phyloP scores from a whole-genome alignment of 768 basidiomycete species.

The Kwoniella shandongensis region DNA sequence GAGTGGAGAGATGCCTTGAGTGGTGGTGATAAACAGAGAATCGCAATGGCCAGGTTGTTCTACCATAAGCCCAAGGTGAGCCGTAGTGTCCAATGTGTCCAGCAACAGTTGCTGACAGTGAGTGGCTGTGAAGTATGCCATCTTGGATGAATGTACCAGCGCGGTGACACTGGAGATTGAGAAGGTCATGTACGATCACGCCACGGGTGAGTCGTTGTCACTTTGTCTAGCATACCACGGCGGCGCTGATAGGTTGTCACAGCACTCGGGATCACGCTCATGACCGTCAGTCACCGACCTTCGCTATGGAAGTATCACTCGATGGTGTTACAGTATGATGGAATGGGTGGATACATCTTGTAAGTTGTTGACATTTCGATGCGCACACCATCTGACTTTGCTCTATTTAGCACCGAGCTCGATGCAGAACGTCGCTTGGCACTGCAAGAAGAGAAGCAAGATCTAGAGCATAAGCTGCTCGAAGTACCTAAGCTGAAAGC shows the following conservation, averaged over 20 bases:
- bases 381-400: slow-evolving; percentile 6
- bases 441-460: slow-evolving; percentile 91
- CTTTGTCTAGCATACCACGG: not conserved
- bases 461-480: slow-evolving; percentile 75
- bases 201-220: slow-evolving; percentile 57
- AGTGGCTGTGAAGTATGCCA: slow-evolving; percentile 68
- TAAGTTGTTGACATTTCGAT: slow-evolving; percentile 56
- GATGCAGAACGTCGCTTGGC: slow-evolving; percentile 86
- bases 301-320: slow-evolving; percentile 80
- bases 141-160: slow-evolving; percentile 93
- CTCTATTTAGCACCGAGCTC: slow-evolving; percentile 71
- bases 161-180: slow-evolving; percentile 91
- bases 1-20: slow-evolving; percentile 94
- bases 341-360: slow-evolving; percentile 94
- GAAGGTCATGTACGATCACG: slow-evolving; percentile 91
- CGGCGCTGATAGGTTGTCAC: slow-evolving; percentile 4
- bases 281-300: slow-evolving; percentile 93
- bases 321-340: slow-evolving; percentile 86
- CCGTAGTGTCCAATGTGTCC: not conserved
- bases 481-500: slow-evolving; percentile 87
- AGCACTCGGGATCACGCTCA: slow-evolving; percentile 78
- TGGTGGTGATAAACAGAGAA: slow-evolving; percentile 94
- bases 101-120: not conserved
- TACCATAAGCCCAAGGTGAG: slow-evolving; percentile 88
- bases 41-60: slow-evolving; percentile 94